phyloP scores from a whole-genome alignment of 192 early-diverging fungal species.

The Umbelopsis sp. region DNA sequence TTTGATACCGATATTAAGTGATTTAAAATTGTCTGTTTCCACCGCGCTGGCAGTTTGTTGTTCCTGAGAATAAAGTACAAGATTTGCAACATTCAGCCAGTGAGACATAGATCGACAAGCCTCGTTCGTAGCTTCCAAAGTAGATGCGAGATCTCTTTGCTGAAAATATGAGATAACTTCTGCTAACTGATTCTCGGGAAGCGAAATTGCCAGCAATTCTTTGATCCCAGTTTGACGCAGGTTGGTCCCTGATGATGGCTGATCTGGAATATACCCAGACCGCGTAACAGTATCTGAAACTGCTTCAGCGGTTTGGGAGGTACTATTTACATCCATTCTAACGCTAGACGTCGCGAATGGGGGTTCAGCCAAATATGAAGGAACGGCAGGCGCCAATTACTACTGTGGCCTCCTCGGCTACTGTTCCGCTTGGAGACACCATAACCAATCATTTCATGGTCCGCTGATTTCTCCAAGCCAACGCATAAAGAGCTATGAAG shows the following conservation, averaged over 20 bases:
- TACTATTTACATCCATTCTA: slow-evolving; percentile 16
- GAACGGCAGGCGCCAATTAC: background rate
- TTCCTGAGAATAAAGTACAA: slow-evolving; percentile 56
- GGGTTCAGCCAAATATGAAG: background rate
- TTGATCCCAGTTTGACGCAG: background rate
- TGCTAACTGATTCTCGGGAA: background rate
- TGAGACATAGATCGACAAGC: slow-evolving; percentile 29
- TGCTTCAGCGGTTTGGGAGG: slow-evolving; percentile 3
- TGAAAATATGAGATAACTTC: background rate
- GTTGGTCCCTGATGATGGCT: slow-evolving; percentile 1
- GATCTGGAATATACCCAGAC: slow-evolving; percentile 3
- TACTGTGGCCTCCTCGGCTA: slow-evolving; percentile 20
- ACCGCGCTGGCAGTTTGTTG: slow-evolving; percentile 51
- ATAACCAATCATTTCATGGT: slow-evolving; percentile 19
- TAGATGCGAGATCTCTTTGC: background rate
- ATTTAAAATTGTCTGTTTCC: slow-evolving; percentile 37
- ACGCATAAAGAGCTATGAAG: too few species aligned
- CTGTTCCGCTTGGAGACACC: slow-evolving; percentile 1
- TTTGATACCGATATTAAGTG: slow-evolving; percentile 47
- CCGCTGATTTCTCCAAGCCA: background rate
- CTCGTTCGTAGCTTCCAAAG: background rate
- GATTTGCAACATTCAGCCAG: slow-evolving; percentile 57
- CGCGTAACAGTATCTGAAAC: background rate
- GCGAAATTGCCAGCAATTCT: slow-evolving; percentile 21
- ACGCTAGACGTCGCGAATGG: slow-evolving; percentile 13